Evolutionary conservation across 2,329 filamentous ascomycete species (phyloP).

Genomic region (Pseudopyrenochaeta lycopersici): DNA sequence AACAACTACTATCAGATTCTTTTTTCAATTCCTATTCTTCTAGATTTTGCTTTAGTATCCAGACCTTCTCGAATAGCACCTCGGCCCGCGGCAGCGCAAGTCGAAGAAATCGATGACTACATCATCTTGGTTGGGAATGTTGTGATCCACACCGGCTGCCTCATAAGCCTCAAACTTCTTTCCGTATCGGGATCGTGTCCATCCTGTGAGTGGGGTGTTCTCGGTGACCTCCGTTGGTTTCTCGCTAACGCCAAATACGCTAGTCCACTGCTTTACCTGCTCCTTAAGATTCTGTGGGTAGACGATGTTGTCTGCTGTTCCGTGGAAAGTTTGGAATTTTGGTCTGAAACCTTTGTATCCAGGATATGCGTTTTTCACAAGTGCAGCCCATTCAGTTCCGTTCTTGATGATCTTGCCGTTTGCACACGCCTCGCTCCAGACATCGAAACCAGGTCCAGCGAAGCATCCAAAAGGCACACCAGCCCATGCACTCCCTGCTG

Average conservation of each 20-base stretch:
- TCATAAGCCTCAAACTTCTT: constrained; percentile 44
- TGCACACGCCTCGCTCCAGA: constrained; percentile 44
- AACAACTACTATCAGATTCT: not conserved
- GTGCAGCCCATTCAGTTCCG: constrained; percentile 38
- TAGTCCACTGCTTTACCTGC: constrained; percentile 47
- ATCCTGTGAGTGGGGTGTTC: constrained; percentile 40
- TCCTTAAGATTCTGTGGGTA: constrained; percentile 46
- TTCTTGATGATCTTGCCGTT: constrained; percentile 42
- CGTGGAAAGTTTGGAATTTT: constrained; percentile 44
- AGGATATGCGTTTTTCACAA: constrained; percentile 42
- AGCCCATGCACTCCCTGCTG: constrained; percentile 45
- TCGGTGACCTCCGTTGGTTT: constrained; percentile 29
- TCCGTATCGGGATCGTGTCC: constrained; percentile 41
- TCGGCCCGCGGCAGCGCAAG: constrained; percentile 30
- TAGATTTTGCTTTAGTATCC: not conserved
- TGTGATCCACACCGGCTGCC: constrained; percentile 37
- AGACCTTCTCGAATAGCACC: constrained; percentile 24
- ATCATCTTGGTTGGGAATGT: constrained; percentile 44
- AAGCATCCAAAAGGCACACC: constrained; percentile 49
- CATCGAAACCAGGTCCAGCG: constrained; percentile 39
- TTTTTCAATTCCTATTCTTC: not conserved
- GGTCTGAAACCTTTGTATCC: constrained; percentile 41
- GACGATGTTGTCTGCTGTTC: constrained; percentile 33
- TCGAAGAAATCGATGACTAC: constrained; percentile 46
- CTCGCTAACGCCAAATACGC: constrained; percentile 36